Evolutionary conservation across 768 basidiomycete species (phyloP), one percentile per base, ranked within the genome.

Genomic region (Boletus huronensis): DNA sequence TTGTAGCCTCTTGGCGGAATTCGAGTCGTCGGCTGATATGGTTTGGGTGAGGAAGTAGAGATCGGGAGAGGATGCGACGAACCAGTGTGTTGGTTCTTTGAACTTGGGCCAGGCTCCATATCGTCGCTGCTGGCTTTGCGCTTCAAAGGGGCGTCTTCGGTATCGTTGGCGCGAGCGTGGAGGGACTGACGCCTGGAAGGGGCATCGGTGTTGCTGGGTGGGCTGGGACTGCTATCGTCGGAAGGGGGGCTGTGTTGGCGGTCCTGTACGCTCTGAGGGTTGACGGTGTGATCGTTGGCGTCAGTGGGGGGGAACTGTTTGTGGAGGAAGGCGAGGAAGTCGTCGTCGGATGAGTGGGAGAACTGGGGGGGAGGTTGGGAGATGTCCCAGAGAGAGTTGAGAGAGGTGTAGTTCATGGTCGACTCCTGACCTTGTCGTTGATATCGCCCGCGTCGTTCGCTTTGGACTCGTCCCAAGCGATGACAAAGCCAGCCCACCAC

Each of bases 161-260:
- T 71, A 19, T 72, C 66, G 38, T 77, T 74, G 25, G 64, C 66
- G 47, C 66, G 66, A 26, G 48, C 49, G 14, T 59, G 59, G 14
- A 56, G 43, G 25, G 61, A 59, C 39, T 62, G 64, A 2, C 52
- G 58, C 19, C 57, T 56, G 39, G 69, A 74, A 26, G 31, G 2
- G 0, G 63, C 36, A 44, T 72, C 72, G 32, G 64, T 59, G 23
- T 74, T 71, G 60, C 81, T 81, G 5, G 84, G 80, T 3, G 90
- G 88, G 60, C 88, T 91, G 34, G 90, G 88, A 57, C 85, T 88
- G 70, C 85, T 88, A 62, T 88, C 87, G 61, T 88, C 88, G 0
- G 85, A 85, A 2, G 82, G 79, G 5, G 89, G 83, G 50, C 48
- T 49, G 14, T 62, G 50, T 16, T 75, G 75, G 11, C 0, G 23